Conservation (phyloP, 2,329 filamentous ascomycete genomes). For the Xylaria multiplex region DNA sequence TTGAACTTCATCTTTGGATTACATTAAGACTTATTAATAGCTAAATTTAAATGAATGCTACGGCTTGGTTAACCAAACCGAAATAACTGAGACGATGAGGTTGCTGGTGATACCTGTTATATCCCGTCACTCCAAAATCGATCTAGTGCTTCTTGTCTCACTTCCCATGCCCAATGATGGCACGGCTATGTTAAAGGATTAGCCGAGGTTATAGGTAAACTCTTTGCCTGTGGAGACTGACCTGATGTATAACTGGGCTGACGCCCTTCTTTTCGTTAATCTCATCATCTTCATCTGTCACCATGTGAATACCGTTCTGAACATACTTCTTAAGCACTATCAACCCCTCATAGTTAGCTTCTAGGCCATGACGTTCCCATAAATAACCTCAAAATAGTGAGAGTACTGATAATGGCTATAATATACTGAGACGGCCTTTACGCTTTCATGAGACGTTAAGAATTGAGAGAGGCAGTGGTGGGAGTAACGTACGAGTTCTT, state of each 20-base stretch:
- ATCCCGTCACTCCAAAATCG: conserved; percentile 54
- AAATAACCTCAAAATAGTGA: not conserved
- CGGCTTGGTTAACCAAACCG: not conserved
- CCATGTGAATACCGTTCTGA: conserved; percentile 52
- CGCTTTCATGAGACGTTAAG: not conserved
- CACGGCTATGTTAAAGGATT: conserved; percentile 54
- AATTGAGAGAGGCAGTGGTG: not conserved
- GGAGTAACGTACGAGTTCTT: conserved; percentile 46
- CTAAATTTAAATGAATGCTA: too few species aligned
- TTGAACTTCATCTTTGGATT: not conserved
- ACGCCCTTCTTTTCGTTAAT: conserved; percentile 54
- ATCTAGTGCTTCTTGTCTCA: conserved; percentile 61
- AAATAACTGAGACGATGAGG: not conserved
- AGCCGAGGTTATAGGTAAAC: not conserved
- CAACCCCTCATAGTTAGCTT: not conserved
- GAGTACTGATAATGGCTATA: too few species aligned
- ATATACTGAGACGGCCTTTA: too few species aligned
- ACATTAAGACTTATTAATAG: not conserved
- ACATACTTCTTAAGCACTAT: conserved; percentile 62
- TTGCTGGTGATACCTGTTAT: not conserved
- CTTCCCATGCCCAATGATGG: conserved; percentile 65
- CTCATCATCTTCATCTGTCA: conserved; percentile 59
- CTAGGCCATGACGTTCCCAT: not conserved
- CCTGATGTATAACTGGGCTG: conserved; percentile 63
- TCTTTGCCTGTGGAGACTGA: conserved; percentile 2